Conservation (phyloP, 371 early-diverging fungal genomes). For the Mycotypha africana region DNA sequence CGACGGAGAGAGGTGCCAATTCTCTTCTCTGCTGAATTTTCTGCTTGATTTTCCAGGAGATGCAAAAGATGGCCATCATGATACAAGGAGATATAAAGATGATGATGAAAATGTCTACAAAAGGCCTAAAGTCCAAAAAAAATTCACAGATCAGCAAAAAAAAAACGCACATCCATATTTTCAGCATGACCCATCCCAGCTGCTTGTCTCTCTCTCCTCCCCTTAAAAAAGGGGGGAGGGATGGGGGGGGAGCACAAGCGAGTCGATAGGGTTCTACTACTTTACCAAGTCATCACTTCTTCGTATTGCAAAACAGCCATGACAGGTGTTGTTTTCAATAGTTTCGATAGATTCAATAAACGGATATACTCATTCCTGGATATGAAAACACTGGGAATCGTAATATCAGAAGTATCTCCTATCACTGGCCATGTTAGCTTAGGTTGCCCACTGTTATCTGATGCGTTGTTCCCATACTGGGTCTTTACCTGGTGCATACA, state of each 20-base stretch:
- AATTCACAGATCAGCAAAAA: too few species aligned
- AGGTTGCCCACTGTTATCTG: neutral
- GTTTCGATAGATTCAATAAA: slow-evolving; percentile 30
- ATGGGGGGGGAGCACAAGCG: too few species aligned
- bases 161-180: too few species aligned
- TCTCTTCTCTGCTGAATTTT: slow-evolving; percentile 53
- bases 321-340: slow-evolving; percentile 35
- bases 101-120: slow-evolving; percentile 20
- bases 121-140: slow-evolving; percentile 11
- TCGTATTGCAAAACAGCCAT: slow-evolving; percentile 25
- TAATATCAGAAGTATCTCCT: slow-evolving; percentile 68
- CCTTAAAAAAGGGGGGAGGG: too few species aligned
- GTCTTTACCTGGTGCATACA: slow-evolving; percentile 73
- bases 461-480: too few species aligned
- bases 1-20: slow-evolving; percentile 63
- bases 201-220: neutral
- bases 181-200: too few species aligned
- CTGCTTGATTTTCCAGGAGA: slow-evolving; percentile 55
- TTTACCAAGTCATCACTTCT: slow-evolving; percentile 7
- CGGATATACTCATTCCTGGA: slow-evolving; percentile 57
- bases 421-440: slow-evolving; percentile 2
- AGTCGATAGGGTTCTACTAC: too few species aligned
- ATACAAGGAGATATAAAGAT: slow-evolving; percentile 20
- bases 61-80: slow-evolving; percentile 59
- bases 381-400: slow-evolving; percentile 74